A percentile compares a stretch with the other conserved stretches of the same genome.
These are phyloP conservation scores for Neurospora terricola DNA, from an alignment of 495 filamentous ascomycete genomes.

Conservation along the genomic window DNA sequence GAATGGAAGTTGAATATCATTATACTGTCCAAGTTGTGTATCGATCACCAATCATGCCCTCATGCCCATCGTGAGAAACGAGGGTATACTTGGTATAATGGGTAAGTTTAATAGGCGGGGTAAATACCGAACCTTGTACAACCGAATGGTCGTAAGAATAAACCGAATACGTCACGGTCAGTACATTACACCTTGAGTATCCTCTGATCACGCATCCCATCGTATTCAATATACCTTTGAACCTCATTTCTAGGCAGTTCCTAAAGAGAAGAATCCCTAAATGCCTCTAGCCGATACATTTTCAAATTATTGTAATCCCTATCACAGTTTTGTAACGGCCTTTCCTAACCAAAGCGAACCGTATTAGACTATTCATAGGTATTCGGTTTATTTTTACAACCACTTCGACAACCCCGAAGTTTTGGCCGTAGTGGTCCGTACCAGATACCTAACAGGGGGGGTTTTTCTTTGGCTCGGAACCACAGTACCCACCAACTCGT, in stretches of 20 bases:
- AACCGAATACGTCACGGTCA: too few species aligned
- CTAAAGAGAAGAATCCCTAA: not conserved
- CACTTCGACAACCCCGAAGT: too few species aligned
- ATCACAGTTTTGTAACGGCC: not conserved
- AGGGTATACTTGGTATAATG: not conserved
- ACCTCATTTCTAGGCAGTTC: not conserved
- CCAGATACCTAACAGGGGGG: too few species aligned
- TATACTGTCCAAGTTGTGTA: not conserved
- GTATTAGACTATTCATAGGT: not conserved
- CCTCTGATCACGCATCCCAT: too few species aligned
- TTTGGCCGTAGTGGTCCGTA: too few species aligned
- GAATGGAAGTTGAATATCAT: too few species aligned
- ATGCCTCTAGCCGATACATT: not conserved
- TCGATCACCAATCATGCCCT: not conserved
- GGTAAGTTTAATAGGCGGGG: too few species aligned
- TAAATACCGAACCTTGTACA: too few species aligned
- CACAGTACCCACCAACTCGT: too few species aligned
- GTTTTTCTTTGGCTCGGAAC: too few species aligned
- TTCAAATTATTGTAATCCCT: not conserved
- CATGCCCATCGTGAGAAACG: not conserved
- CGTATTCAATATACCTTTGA: not conserved
- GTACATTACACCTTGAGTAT: too few species aligned
- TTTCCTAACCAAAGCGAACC: not conserved
- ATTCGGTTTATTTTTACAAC: not conserved
- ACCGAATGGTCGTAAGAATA: too few species aligned